Base-by-base conservation (phyloP, 2,329 filamentous ascomycete species). In the Lasiodiplodia sp. region DNA sequence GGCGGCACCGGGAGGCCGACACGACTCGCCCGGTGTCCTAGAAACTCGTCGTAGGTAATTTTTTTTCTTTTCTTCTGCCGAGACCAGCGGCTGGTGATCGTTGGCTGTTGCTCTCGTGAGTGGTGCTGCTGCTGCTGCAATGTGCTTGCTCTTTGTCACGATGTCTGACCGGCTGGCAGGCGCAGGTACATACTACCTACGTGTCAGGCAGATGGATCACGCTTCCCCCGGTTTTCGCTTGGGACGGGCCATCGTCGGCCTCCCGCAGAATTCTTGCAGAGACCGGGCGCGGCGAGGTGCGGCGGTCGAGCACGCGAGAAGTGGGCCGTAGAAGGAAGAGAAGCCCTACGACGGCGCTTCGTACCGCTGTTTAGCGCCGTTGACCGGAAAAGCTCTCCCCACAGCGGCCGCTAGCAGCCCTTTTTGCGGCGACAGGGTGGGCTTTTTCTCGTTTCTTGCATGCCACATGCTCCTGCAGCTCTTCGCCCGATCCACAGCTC, bases 211-310 rank as follows among this genome's bases (percentile, higher is more conserved):
- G 60, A 37, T 52, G 47, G 60, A 64, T 51, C 60, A 64, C 47
- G 60, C 47, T 18, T 64, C 60, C 60, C 60, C 60, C 60, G 60
- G 60, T 64, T 64, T 64, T 64, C 60, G 60, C 44, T 64, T 64
- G 60, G 12, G 44, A 38, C 60, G 60, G 60, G 44, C 60, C 47
- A 40, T 64, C 47, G 60, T 52, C 60, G 60, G 60, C 47, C 8
- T 64, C 44, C 44, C 31, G 47, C 60, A 51, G 47, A 49, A 64
- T 64, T 57, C 55, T 23, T 57, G 31, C 44, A 49, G 44, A 38
- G 60, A 47, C 60, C 28, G 58, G 60, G 28, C 31, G n/a, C 58
- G n/a, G 44, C 58, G 58, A 31, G 14, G 7, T 16, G 58, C 58
- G 58, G 60, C 31, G 44, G 60, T 52, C 60, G 44, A 64, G 60